Conservation (phyloP, 2,329 filamentous ascomycete species). For the Apiospora aurea region DNA sequence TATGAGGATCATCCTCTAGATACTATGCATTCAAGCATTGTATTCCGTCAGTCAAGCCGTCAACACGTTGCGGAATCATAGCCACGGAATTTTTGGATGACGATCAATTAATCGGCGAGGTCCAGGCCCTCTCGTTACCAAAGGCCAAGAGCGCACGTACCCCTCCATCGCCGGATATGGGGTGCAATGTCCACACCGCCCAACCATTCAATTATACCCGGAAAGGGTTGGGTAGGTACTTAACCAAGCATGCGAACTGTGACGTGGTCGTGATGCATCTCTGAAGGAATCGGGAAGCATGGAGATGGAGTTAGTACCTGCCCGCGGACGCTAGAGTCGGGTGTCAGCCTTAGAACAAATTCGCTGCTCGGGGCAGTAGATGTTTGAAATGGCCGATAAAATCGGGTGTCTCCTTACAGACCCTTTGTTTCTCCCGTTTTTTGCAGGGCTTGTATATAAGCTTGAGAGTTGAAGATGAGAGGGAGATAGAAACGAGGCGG, state of each 20-base stretch:
- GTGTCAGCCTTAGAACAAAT: not conserved
- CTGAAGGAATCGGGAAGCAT: not conserved
- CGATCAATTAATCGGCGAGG: not conserved
- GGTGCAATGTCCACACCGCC: constrained; percentile 13
- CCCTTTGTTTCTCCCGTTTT: too few relatives aligned
- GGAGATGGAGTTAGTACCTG: not conserved
- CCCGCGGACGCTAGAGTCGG: not conserved
- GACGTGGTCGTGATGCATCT: constrained; percentile 21
- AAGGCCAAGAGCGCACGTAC: not conserved
- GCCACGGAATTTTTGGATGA: not conserved
- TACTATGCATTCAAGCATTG: not conserved
- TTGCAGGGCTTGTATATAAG: not conserved
- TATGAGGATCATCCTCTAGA: not conserved
- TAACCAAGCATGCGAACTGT: not conserved
- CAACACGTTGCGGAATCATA: not conserved
- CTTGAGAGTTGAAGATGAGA: not conserved
- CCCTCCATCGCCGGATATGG: constrained; percentile 3
- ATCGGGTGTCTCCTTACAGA: not conserved
- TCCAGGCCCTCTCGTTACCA: not conserved
- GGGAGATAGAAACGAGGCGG: not conserved
- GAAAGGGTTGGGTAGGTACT: not conserved
- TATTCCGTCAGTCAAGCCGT: not conserved
- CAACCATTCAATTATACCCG: not conserved
- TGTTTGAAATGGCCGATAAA: not conserved
- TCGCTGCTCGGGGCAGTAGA: not conserved